These are phyloP conservation scores for Citrus australasica DNA, from an alignment of 345 rosid species.

Conservation along the genomic window DNA sequence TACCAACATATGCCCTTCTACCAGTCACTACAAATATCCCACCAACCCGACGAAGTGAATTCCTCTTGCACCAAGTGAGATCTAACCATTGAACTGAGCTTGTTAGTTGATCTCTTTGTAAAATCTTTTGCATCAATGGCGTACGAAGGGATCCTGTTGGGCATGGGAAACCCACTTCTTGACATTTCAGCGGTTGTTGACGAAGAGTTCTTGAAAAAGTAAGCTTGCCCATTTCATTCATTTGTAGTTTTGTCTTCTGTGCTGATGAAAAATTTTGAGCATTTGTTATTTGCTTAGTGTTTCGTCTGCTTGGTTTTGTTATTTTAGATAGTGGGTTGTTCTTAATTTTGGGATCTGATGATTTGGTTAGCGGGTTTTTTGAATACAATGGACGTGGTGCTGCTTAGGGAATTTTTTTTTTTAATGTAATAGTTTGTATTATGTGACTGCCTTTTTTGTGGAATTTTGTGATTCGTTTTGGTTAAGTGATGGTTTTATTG, in stretches of 20 bases:
- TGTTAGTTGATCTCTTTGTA: not conserved
- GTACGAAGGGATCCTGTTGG: constrained; percentile 62
- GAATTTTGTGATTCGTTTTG: not conserved
- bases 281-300: not conserved
- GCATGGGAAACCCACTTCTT: constrained; percentile 97
- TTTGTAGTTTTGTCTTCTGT: not conserved
- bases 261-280: not conserved
- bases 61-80: not conserved
- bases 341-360: constrained; percentile 1
- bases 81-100: not conserved
- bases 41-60: not conserved
- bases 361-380: not conserved
- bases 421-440: not conserved
- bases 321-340: not conserved
- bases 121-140: constrained; percentile 43
- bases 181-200: constrained; percentile 95
- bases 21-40: not conserved
- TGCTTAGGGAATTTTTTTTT: not conserved
- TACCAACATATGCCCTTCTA: constrained; percentile 1
- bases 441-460: not conserved
- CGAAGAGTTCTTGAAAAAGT: constrained; percentile 75
- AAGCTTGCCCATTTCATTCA: constrained; percentile 12
- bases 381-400: not conserved
- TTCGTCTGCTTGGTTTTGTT: not conserved
- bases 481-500: not conserved